Evolutionary conservation across 768 basidiomycete genomes (phyloP), one percentile per base, ranked within the genome.

Genomic region (Suillus sp.): DNA sequence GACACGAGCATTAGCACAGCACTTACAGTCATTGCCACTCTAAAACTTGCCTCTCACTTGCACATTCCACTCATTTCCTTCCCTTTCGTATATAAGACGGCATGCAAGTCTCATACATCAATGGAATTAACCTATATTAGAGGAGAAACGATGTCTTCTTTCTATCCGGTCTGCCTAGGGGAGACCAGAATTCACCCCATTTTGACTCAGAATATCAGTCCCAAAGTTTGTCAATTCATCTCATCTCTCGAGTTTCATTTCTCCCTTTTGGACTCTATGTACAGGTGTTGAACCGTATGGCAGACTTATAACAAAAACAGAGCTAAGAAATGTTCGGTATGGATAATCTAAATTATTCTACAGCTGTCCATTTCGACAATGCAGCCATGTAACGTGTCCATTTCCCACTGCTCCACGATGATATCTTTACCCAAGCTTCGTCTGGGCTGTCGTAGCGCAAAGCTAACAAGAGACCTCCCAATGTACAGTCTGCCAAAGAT

Each of bases 401-500:
- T 63, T 66, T 63, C 27, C 74, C 73, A 18, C 64, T 66, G 53
- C 74, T 67, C 73, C 73, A 75, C 6, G 66, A 60, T n/a, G 54
- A 60, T 35, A 77, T 65, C 48, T 66, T 65, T 1, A 59, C 55
- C 70, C 72, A 74, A 10, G 65, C 70, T 22, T 72, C 73, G 8
- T 76, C 65, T 18, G 74, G 71, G 48, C 75, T 74, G 22, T 68
- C 64, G 8, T 62, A 63, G 59, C 66, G 69, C 25, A 71, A 53
- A 40, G 66, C 68, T 22, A 74, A 64, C 40, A 76, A 64, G 32
- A 65, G 66, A 16, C 66, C 70, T 27, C 67, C 67, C 16, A 78
- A 58, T 13, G 68, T 69, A 51, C 75, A 72, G 63, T 78, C 75
- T 18, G 73, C 59, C 37, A 72, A 68, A 5, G 69, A 62, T 11